A percentile compares a stretch with the other conserved stretches of the same genome.
Conservation (phyloP, 768 basidiomycete genomes). For the Kondoa malvinella region DNA sequence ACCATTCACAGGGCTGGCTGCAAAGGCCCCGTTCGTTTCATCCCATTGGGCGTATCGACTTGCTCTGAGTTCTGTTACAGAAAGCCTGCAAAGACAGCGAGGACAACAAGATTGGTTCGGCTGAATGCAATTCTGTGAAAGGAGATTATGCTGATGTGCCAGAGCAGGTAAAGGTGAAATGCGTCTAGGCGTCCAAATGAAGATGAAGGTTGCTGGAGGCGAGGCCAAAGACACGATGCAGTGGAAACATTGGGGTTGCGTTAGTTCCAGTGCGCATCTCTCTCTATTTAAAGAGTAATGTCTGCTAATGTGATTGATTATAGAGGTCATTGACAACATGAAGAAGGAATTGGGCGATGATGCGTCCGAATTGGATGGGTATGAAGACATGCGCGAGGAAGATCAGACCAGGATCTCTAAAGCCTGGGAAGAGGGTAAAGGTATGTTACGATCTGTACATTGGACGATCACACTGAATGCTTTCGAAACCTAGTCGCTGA, state of each 20-base stretch:
- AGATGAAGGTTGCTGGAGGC: not conserved
- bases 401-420: slow-evolving; percentile 54
- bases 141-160: not conserved
- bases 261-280: not conserved
- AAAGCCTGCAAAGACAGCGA: not conserved
- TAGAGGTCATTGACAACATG: slow-evolving; percentile 48
- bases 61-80: too few species aligned
- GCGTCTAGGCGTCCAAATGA: not conserved
- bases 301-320: slow-evolving; percentile 25
- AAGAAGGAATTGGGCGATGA: slow-evolving; percentile 43
- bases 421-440: slow-evolving; percentile 57
- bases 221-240: not conserved
- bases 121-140: not conserved
- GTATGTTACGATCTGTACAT: slow-evolving; percentile 20
- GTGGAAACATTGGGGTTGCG: slow-evolving; percentile 5
- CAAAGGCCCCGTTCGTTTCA: not conserved
- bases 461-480: not conserved
- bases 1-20: not conserved
- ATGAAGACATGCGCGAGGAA: slow-evolving; percentile 49
- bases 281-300: slow-evolving; percentile 42
- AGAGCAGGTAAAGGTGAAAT: not conserved
- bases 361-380: slow-evolving; percentile 65
- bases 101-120: not conserved
- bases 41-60: too few species aligned
- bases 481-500: not conserved